These are phyloP conservation scores for Magnolia kwangsiensis DNA, from an alignment of 164 flowering plant species.

Conservation along the genomic window DNA sequence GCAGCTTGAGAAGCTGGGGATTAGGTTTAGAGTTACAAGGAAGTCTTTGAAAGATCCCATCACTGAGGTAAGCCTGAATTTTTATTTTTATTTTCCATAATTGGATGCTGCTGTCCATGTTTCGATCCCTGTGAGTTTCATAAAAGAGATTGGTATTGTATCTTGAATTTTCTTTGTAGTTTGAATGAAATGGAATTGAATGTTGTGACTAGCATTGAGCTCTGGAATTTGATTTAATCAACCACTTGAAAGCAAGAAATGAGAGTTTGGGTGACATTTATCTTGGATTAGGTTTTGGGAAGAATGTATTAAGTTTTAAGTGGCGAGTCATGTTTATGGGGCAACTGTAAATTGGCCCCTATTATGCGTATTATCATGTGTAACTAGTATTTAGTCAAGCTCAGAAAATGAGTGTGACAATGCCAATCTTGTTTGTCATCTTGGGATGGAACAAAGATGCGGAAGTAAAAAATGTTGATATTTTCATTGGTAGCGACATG, in stretches of 20 bases:
- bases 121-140: neutral
- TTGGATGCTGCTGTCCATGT: neutral
- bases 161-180: neutral
- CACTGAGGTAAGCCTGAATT: slow-evolving; percentile 50
- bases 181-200: neutral
- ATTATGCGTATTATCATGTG: no score
- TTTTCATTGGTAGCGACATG: no score
- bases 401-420: no score
- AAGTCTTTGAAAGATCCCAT: slow-evolving; percentile 79
- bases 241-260: neutral
- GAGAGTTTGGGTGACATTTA: neutral
- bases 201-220: neutral
- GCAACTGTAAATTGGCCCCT: neutral
- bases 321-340: neutral
- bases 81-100: neutral
- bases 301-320: neutral
- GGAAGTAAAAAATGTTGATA: no score
- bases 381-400: no score
- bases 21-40: slow-evolving; percentile 77
- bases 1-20: slow-evolving; percentile 94
- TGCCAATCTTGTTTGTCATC: no score
- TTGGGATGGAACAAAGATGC: no score
- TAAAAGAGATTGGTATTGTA: neutral
- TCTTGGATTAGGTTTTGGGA: neutral
- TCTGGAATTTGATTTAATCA: neutral